Conservation (phyloP, 257 asterid species). For the Fraxinus quadrangulata region DNA sequence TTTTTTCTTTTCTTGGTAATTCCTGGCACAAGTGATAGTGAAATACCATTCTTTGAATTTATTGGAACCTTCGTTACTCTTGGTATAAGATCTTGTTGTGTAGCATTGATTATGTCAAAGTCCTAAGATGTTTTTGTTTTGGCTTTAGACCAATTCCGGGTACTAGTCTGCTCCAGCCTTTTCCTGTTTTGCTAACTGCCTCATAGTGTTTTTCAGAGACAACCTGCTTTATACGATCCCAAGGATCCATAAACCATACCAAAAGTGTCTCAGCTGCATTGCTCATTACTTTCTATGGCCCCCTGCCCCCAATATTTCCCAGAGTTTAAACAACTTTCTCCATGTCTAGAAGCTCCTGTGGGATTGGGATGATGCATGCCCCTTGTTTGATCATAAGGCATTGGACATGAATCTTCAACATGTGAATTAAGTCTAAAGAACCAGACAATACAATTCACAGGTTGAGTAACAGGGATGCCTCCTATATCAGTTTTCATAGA, state of each 20-base stretch:
- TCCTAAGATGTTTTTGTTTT: neutral
- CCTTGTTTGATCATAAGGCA: neutral
- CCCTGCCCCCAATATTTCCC: neutral
- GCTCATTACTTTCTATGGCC: neutral
- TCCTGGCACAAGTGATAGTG: neutral
- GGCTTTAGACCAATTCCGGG: neutral
- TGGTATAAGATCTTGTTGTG: neutral
- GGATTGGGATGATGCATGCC: neutral
- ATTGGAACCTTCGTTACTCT: neutral
- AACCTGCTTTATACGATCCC: neutral
- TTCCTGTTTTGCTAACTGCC: neutral
- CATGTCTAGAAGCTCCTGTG: neutral
- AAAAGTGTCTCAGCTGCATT: neutral
- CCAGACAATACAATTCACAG: neutral
- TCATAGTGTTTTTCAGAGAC: neutral
- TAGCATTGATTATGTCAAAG: neutral
- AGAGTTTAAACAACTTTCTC: neutral
- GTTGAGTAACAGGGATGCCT: neutral
- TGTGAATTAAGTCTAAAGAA: neutral
- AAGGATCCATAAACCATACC: neutral
- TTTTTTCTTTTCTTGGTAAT: neutral
- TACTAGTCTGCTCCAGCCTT: neutral
- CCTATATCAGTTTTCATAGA: neutral
- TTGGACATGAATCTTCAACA: neutral
- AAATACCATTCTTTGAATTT: neutral